Base-by-base conservation (phyloP, 75 land plant species). In the Selaginella tamariscina region DNA sequence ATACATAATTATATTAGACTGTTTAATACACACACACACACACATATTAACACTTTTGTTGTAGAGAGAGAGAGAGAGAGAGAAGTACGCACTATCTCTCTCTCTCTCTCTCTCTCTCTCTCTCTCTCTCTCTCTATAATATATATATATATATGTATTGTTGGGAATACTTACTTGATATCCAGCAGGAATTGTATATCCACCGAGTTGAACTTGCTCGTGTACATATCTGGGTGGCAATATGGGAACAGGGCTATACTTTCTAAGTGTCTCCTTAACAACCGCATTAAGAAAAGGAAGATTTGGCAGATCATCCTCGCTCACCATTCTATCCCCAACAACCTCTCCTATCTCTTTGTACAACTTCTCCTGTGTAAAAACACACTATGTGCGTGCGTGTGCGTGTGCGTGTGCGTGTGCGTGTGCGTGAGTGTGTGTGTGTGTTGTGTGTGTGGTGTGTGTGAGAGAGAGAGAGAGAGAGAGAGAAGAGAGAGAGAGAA, bases 241-340 rank as follows among this genome's bases (percentile, higher is more conserved):
- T 5, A 89, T 30, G 0, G 98, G 86, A 29, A 72, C 90, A 1
- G 98, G 98, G 15, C 84, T 73, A 64, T 89, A 75, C 68, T 75
- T 83, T 55, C 96, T 73, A 24, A 93, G 70, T 0, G 96, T 93
- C 71, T 93, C 98, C 70, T 93, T 94, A 70, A 93, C 83, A 32
- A 89, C 73, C 54, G 91, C 86, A 56, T 65, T 74, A 44, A 93
- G 68, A 69, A 79, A 89, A 32, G 85, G 84, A n/a, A 93, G 74
- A 44, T 78, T 76, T 0, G 84, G 76, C 27, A 93, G 29, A 66
- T 85, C 68, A 24, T 89, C 90, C 62, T 93, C 98, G 1, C 67
- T 81, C n/a, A 89, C 56, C 65, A 78, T 24, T 70, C 74, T 72
- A 9, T 79, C 64, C 2, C 95, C 83, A 32, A 78, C 86, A 0